Base-by-base conservation (phyloP, 345 rosid genomes). In the Luvunga scandens region DNA sequence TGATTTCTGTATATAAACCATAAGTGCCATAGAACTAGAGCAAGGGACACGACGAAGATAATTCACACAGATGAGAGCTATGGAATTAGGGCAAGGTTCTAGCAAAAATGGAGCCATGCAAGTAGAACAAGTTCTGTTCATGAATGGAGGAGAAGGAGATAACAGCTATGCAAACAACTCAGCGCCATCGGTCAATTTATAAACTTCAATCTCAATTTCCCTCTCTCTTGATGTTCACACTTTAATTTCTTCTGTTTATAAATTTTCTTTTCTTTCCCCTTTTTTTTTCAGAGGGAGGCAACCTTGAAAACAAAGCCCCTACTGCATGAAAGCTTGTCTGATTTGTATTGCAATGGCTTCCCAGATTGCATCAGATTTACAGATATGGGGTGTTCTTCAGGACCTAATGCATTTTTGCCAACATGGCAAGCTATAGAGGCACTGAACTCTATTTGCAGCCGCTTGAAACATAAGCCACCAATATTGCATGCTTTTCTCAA, bases 91-190 rank as follows among this genome's bases (percentile, higher is more conserved):
- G 50, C 50, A 45, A 45, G 50, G 50, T 45, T 45, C 50, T 45
- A 12, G 50, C 16, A 45, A 45, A 45, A 12, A 0, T 59, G 18
- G 5, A 53, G 57, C 7, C 1, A 59, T 59, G 27, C 27, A 22
- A 10, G 9, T 64, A 1, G 61, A 34, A 6, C 45, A 72, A 31
- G 48, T 66, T 48, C 64, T 77, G 0, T 77, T 59, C 57, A 66
- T 81, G 77, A 81, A 72, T 27, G 69, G 34, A 42, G 77, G 83
- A 71, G 73, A 81, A 19, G 83, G 80, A 64, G 77, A 76, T 0
- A 55, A 55, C 7, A 76, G 83, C 67, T 76, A 81, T 59, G 72
- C 77, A 18, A 71, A 59, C 13, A 81, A 77, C 64, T 81, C 77
- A 16, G 31, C 48, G 19, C 25, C 28, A 65, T 69, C 72, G 62